phyloP scores from a whole-genome alignment of 345 rosid genomes.

The Abelmoschus esculentus region DNA sequence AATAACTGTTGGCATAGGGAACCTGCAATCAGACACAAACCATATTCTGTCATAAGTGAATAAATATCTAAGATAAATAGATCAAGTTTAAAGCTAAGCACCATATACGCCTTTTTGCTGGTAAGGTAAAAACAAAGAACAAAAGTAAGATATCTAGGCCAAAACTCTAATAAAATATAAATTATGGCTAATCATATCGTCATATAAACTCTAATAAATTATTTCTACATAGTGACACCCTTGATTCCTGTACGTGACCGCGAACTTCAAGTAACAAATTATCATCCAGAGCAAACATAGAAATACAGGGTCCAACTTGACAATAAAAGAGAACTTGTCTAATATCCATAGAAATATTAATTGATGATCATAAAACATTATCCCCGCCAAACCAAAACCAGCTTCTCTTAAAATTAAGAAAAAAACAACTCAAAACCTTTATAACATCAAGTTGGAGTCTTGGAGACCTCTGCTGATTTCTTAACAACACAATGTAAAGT shows the following conservation, averaged over 20 bases:
- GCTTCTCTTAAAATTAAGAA: neutral
- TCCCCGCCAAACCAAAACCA: neutral
- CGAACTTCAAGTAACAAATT: neutral
- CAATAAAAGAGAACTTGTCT: neutral
- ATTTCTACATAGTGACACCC: neutral
- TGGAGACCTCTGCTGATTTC: neutral
- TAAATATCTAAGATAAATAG: neutral
- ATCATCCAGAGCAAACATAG: neutral
- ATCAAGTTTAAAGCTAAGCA: neutral
- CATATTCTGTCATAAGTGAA: neutral
- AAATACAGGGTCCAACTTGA: no score
- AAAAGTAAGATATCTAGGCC: neutral
- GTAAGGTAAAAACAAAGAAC: neutral
- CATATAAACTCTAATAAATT: neutral
- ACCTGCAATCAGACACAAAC: slow-evolving; percentile 37
- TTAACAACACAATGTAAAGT: neutral
- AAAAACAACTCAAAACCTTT: neutral
- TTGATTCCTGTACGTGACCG: neutral
- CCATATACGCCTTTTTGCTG: neutral
- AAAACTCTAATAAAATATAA: neutral
- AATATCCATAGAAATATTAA: neutral
- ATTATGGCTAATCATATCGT: neutral
- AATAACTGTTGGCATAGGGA: slow-evolving; percentile 42
- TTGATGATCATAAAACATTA: neutral
- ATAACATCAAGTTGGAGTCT: neutral